Base-by-base conservation (phyloP, 306 rosid species). In the Echinosophora koreensis region DNA sequence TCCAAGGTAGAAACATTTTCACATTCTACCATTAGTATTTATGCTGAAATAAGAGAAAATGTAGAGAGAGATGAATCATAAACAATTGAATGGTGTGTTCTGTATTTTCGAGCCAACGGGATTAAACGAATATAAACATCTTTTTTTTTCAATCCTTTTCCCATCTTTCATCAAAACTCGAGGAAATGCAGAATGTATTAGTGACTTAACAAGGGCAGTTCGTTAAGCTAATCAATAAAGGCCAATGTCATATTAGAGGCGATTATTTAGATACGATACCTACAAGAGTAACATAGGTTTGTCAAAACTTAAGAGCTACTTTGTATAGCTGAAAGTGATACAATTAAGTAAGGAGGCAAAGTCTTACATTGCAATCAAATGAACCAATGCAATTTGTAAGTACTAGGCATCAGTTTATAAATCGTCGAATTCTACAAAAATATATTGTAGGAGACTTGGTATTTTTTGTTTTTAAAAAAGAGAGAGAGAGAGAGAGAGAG, bases 211-310 rank as follows among this genome's bases (percentile, higher is more conserved):
- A 5, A 15, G 62, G 44, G 32, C 30, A 28, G 44, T 57, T 58
- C 55, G 37, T 73, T 60, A 6, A 47, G 60, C 15, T 69, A 5
- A 67, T 46, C 41, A 32, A 69, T n/a, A 32, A 32, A 32, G 30
- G 71, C 42, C 55, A 69, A n/a, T 8, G 61, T 8, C 61, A 16
- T 55, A 8, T 15, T 37, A n/a, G 28, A 14, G 50, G 69, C 46
- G n/a, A 16, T 38, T 63, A 17, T 38, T 35, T 14, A 38, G 28
- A 15, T 8, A 37, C n/a, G 51, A 46, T 10, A 46, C 38, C n/a
- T n/a, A 3, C 69, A 15, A 27, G 47, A 5, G 3, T n/a, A 5
- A 13, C 30, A 52, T 15, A 51, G 63, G 37, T 52, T 47, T n/a
- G 51, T 50, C 69, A 60, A 73, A 34, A n/a, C 51, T 46, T 2